Base-by-base conservation (phyloP, 352 stramenopile species). In the Phytophthora colocasiae region DNA sequence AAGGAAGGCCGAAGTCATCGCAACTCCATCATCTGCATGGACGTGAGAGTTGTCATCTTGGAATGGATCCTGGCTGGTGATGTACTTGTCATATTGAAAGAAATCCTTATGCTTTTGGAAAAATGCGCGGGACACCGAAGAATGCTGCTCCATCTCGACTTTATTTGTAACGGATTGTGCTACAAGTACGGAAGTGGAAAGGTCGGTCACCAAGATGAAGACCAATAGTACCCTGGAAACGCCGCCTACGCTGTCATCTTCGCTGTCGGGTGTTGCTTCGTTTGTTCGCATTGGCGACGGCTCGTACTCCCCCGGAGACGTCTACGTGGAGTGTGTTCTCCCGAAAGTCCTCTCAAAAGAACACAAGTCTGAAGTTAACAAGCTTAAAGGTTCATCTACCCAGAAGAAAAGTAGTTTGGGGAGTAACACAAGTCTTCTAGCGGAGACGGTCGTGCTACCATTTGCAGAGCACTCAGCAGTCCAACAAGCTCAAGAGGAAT, bases 21-120 rank as follows among this genome's bases (percentile, higher is more conserved):
- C 36, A 48, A 55, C 31, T 38, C 8, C 11, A n/a, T 32, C 12
- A 3, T 60, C 34, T 48, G 15, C 14, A 38, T 69, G 27, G n/a
- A 14, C 17, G 8, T 17, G 40, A 46, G 36, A 38, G 22, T 58
- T 22, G 39, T 66, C 53, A 38, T 22, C 29, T 34, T 63, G 50
- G 27, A 69, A 69, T n/a, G 66, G 66, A 19, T 66, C 56, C 8
- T 63, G 34, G 22, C 49, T 47, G 4, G 78, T 73, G 22, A 90
- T 63, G 32, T 79, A 79, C 57, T 76, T 80, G 14, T 89, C 74
- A 45, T 87, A 95, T 48, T 90, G 73, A 47, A 92, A 93, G 38
- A 93, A 58, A 2, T 90, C 69, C 49, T 85, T 81, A 69, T 91
- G 63, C 47, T 68, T 59, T 24, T 74, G 45, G 46, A 93, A 92